phyloP scores from a whole-genome alignment of 176 grass and related monocot genomes.

The Poa pratensis region DNA sequence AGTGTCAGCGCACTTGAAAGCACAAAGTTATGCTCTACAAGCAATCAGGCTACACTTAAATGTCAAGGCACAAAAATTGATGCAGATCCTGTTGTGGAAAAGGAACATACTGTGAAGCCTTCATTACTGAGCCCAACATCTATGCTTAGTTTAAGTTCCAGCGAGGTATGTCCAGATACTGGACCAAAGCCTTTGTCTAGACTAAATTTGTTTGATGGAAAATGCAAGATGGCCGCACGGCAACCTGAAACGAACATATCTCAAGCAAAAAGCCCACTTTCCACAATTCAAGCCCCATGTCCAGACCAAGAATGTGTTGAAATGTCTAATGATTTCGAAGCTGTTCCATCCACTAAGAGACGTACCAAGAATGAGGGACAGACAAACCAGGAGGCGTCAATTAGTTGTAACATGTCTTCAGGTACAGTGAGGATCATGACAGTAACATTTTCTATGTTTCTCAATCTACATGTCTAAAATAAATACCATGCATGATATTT shows the following conservation, averaged over 20 bases:
- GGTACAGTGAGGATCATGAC: conserved; percentile 39
- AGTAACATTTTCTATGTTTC: neutral
- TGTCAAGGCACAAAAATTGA: neutral
- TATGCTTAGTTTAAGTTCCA: conserved; percentile 25
- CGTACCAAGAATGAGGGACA: conserved; percentile 13
- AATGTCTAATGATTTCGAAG: conserved; percentile 28
- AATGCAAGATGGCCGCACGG: conserved; percentile 2
- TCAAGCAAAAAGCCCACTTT: neutral
- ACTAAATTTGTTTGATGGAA: neutral
- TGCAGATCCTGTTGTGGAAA: conserved; percentile 20
- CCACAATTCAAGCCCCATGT: conserved; percentile 1
- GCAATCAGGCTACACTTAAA: neutral
- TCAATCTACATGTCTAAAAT: conserved; percentile 12
- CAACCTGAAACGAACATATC: conserved; percentile 30
- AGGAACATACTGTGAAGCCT: conserved; percentile 5
- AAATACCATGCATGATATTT: conserved; percentile 15
- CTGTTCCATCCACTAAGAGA: conserved; percentile 5
- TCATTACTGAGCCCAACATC: conserved; percentile 35
- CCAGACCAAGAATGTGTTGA: neutral
- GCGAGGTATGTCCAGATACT: conserved; percentile 4
- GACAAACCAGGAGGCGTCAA: conserved; percentile 18
- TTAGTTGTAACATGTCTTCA: conserved; percentile 38
- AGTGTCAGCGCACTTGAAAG: conserved; percentile 8
- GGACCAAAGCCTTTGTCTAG: too few relatives aligned
- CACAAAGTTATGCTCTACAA: conserved; percentile 8